phyloP scores from a whole-genome alignment of 257 asterid species.

The Catharanthus roseus region DNA sequence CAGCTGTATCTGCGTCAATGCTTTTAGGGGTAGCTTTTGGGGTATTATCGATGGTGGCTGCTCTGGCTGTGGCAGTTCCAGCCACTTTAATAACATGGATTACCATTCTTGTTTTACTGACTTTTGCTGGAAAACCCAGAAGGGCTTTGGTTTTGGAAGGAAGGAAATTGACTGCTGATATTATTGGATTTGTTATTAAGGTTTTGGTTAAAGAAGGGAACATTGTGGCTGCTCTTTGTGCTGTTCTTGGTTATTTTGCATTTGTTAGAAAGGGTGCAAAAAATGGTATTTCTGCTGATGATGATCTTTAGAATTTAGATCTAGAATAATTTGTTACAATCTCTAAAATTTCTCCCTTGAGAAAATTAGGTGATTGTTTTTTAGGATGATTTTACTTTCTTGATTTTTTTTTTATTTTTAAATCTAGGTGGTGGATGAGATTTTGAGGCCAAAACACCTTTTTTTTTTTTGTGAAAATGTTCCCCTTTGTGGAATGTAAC shows the following conservation, averaged over 20 bases:
- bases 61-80: slow-evolving; percentile 80
- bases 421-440: neutral
- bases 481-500: neutral
- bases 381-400: too few species aligned
- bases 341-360: too few species aligned
- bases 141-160: slow-evolving; percentile 65
- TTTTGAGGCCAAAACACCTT: neutral
- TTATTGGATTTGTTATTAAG: slow-evolving; percentile 54
- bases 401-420: too few species aligned
- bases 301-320: slow-evolving; percentile 15
- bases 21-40: slow-evolving; percentile 70
- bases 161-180: slow-evolving; percentile 76
- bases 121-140: slow-evolving; percentile 77
- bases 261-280: slow-evolving; percentile 39
- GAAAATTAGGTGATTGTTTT: too few species aligned
- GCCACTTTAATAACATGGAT: slow-evolving; percentile 91
- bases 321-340: neutral
- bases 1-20: slow-evolving; percentile 66
- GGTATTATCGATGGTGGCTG: slow-evolving; percentile 72
- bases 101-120: slow-evolving; percentile 63
- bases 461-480: neutral
- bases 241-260: slow-evolving; percentile 68
- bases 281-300: slow-evolving; percentile 14
- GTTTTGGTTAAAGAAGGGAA: slow-evolving; percentile 85
- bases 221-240: slow-evolving; percentile 76